A percentile compares a stretch with the other conserved stretches of the same genome.
phyloP scores from a whole-genome alignment of 2,329 filamentous ascomycete genomes.

The Cordyceps sp. region DNA sequence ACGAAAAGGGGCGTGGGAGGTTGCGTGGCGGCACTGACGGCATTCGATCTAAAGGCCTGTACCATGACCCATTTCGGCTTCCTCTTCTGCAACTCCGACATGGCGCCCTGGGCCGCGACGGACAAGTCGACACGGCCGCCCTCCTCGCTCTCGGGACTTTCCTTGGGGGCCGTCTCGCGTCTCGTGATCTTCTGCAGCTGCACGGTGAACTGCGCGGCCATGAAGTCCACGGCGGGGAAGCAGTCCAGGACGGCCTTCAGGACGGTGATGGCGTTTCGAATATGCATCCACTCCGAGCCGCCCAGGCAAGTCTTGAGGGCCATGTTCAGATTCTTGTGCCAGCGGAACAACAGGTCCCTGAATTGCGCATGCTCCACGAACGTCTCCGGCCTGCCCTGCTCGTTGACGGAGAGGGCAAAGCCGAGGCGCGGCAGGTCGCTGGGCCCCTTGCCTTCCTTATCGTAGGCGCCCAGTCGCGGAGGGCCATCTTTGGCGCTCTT shows the following conservation, averaged over 20 bases:
- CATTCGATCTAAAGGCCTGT: constrained; percentile 52
- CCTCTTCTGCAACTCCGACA: constrained; percentile 51
- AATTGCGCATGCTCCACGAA: constrained; percentile 78
- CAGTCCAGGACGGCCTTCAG: constrained; percentile 64
- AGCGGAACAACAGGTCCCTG: constrained; percentile 69
- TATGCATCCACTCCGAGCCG: constrained; percentile 89
- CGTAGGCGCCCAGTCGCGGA: constrained; percentile 57
- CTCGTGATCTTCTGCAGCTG: constrained; percentile 50
- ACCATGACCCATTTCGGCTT: constrained; percentile 57
- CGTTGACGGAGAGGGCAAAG: constrained; percentile 59
- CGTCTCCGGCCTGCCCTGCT: constrained; percentile 45
- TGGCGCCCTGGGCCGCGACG: constrained; percentile 53
- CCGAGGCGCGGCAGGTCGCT: constrained; percentile 48
- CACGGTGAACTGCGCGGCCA: constrained; percentile 51
- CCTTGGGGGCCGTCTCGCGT: constrained; percentile 37
- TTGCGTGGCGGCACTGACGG: constrained; percentile 29
- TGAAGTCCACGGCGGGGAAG: constrained; percentile 83
- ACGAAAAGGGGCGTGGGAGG: too few relatives aligned
- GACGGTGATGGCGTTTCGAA: constrained; percentile 84
- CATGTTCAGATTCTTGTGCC: constrained; percentile 69
- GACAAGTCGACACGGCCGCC: constrained; percentile 57
- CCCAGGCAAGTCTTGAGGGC: constrained; percentile 71
- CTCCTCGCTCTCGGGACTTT: constrained; percentile 28
- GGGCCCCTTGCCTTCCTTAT: constrained; percentile 51
- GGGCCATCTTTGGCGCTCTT: constrained; percentile 18